A percentile compares a stretch with the other conserved stretches of the same genome.
Conservation (phyloP, 768 basidiomycete genomes). For the Boletus subparvulus region DNA sequence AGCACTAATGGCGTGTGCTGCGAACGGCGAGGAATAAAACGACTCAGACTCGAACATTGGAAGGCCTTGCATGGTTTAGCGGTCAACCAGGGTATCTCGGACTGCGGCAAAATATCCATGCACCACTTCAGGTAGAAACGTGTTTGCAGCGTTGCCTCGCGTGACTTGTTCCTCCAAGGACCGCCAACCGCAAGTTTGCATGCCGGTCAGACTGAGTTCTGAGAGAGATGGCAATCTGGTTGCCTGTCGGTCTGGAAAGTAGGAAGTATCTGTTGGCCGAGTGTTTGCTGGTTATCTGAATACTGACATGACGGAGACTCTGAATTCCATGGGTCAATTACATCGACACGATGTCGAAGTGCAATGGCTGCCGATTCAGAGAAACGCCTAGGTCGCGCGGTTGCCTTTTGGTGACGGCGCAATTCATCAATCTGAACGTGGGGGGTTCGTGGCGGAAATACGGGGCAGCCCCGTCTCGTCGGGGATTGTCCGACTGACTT, state of each 20-base stretch:
- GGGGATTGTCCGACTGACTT: background rate
- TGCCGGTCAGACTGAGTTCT: background rate
- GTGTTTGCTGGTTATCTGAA: background rate
- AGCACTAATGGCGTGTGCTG: conserved; percentile 32
- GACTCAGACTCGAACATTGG: conserved; percentile 30
- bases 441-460: conserved; percentile 2
- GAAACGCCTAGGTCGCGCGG: conserved; percentile 11
- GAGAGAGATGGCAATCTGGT: background rate
- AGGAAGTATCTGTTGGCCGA: background rate
- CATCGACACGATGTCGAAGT: background rate
- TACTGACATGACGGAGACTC: background rate
- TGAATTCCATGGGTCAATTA: background rate
- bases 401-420: background rate
- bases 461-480: background rate
- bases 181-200: conserved; percentile 4
- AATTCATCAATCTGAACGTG: background rate
- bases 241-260: background rate
- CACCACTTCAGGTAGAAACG: conserved; percentile 26
- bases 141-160: conserved; percentile 32
- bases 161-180: conserved; percentile 9
- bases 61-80: conserved; percentile 33
- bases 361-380: background rate
- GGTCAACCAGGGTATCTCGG: conserved; percentile 21
- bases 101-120: conserved; percentile 23
- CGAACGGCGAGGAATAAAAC: conserved; percentile 26